These are phyloP conservation scores for Corniculantispora saksenae DNA, from an alignment of 2,329 filamentous ascomycete species.

Conservation along the genomic window DNA sequence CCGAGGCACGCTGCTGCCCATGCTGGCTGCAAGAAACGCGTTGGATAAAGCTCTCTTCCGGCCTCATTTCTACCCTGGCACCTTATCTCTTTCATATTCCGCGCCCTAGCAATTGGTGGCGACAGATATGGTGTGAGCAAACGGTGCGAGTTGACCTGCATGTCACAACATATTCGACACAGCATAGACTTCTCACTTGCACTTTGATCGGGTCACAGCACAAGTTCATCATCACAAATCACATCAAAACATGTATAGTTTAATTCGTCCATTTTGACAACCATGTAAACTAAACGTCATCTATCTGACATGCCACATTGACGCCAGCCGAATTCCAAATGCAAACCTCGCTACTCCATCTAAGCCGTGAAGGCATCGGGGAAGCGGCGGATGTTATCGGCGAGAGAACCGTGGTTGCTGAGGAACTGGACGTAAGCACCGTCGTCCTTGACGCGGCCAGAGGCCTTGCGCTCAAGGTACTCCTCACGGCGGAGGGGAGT, in stretches of 20 bases:
- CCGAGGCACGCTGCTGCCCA: too few relatives aligned
- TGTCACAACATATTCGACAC: not conserved
- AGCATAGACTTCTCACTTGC: not conserved
- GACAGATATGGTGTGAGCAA: too few relatives aligned
- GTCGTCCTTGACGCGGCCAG: conserved; percentile 91
- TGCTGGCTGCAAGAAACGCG: too few relatives aligned
- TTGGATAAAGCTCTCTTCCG: too few relatives aligned
- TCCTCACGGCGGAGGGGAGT: conserved; percentile 96
- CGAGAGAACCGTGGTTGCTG: conserved; percentile 84
- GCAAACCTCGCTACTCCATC: conserved; percentile 36
- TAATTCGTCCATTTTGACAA: conserved; percentile 36
- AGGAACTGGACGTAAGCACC: conserved; percentile 99
- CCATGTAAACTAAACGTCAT: conserved; percentile 34
- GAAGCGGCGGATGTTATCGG: conserved; percentile 90
- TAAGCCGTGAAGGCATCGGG: conserved; percentile 80
- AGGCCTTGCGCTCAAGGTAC: conserved; percentile 93
- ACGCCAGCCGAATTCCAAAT: conserved; percentile 48
- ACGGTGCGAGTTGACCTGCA: not conserved
- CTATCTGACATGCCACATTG: conserved; percentile 46
- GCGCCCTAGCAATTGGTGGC: too few relatives aligned
- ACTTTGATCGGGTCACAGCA: not conserved
- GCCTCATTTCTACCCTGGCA: too few relatives aligned
- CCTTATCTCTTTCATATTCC: too few relatives aligned
- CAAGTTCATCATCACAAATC: not conserved
- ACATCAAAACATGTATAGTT: conserved; percentile 10